Conservation (phyloP, 805 yeast genomes). For the Suhomyces sp. region DNA sequence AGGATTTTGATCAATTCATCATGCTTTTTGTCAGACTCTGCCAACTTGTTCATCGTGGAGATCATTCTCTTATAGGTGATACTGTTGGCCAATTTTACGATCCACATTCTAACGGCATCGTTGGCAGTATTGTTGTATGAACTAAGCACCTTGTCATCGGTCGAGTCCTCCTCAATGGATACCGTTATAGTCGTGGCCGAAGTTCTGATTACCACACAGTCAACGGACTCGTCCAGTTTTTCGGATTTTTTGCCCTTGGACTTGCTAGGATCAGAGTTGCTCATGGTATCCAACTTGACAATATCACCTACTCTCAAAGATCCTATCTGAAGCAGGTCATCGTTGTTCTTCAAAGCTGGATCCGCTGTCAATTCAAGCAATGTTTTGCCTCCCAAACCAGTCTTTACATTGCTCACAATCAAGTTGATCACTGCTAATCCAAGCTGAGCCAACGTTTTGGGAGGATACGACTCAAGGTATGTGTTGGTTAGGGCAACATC, state of each 20-base stretch:
- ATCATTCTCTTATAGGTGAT: conserved; percentile 77
- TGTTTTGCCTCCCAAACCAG: conserved; percentile 78
- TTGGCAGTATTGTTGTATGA: conserved; percentile 43
- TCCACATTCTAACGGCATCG: conserved; percentile 52
- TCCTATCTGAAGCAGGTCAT: conserved; percentile 41
- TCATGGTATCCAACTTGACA: conserved; percentile 55
- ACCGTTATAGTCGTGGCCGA: conserved; percentile 48
- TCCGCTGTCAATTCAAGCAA: conserved; percentile 63
- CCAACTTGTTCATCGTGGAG: conserved; percentile 65
- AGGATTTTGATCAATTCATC: conserved; percentile 41
- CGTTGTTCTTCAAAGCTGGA: conserved; percentile 35
- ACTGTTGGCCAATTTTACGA: conserved; percentile 65
- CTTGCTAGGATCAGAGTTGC: conserved; percentile 15
- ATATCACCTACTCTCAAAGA: conserved; percentile 74
- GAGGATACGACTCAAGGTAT: conserved; percentile 40
- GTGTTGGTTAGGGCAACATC: conserved; percentile 33
- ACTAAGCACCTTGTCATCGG: conserved; percentile 45
- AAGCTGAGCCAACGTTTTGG: conserved; percentile 61
- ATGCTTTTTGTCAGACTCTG: conserved; percentile 42
- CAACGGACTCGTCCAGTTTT: conserved; percentile 29
- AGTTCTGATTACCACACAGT: conserved; percentile 65
- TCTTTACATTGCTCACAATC: conserved; percentile 54
- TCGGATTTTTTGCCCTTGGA: conserved; percentile 28
- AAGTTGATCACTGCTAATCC: conserved; percentile 80
- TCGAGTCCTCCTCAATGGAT: conserved; percentile 55